These are phyloP conservation scores for Entomortierella chlamydospora DNA, from an alignment of 192 early-diverging fungal genomes.

Conservation along the genomic window DNA sequence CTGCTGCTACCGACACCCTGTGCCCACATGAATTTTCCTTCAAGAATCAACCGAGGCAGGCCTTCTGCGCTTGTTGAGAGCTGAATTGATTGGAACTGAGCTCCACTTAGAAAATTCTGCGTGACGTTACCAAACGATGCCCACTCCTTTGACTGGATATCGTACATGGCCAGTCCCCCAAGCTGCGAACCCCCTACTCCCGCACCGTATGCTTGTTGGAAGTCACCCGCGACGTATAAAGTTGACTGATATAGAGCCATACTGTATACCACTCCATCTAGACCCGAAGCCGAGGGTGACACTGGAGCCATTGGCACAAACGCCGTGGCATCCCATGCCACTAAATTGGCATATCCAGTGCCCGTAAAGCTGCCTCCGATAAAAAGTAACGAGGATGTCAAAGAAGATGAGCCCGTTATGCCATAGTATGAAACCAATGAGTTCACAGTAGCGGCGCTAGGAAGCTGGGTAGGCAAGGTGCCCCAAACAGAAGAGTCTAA, in stretches of 20 bases:
- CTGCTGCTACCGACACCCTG: background rate
- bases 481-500: constrained; percentile 45
- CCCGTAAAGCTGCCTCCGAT: constrained; percentile 73
- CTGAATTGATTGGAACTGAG: constrained; percentile 21
- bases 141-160: constrained; percentile 16
- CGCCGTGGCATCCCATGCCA: constrained; percentile 58
- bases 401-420: background rate
- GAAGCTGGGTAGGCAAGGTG: constrained; percentile 52
- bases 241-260: constrained; percentile 43
- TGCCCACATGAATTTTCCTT: constrained; percentile 19
- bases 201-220: constrained; percentile 15
- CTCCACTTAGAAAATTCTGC: constrained; percentile 9
- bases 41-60: constrained; percentile 19
- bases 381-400: constrained; percentile 48
- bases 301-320: constrained; percentile 31
- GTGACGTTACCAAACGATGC: constrained; percentile 21
- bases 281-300: constrained; percentile 30
- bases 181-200: background rate
- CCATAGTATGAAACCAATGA: constrained; percentile 51
- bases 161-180: constrained; percentile 26
- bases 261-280: constrained; percentile 59
- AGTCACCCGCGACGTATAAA: constrained; percentile 52
- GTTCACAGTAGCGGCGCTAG: constrained; percentile 61
- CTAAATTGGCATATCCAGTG: constrained; percentile 66
- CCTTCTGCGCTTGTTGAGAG: constrained; percentile 18